Evolutionary conservation across 2,329 filamentous ascomycete species (phyloP).

Genomic region (Colletotrichum sp.): DNA sequence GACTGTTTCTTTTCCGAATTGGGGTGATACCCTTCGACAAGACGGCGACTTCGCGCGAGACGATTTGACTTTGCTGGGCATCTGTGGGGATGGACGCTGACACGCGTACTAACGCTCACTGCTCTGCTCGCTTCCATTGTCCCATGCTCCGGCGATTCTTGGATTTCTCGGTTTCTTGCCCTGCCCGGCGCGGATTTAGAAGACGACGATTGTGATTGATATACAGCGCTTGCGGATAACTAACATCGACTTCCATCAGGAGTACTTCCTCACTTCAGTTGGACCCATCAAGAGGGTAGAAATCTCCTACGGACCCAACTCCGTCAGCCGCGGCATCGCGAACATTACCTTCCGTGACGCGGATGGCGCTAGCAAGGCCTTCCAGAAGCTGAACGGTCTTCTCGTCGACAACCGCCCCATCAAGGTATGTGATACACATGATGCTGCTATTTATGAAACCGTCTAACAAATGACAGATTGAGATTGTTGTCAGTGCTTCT

Average conservation of each 20-base stretch:
- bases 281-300: slow-evolving; percentile 91
- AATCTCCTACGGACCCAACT: slow-evolving; percentile 91
- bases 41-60: slow-evolving; percentile 8
- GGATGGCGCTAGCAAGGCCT: slow-evolving; percentile 84
- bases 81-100: slow-evolving; percentile 1
- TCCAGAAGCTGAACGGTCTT: slow-evolving; percentile 83
- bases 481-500: slow-evolving; percentile 84
- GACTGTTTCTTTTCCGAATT: slow-evolving; percentile 6
- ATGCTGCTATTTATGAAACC: background rate
- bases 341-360: slow-evolving; percentile 85
- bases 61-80: background rate
- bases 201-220: slow-evolving; percentile 28
- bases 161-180: slow-evolving; percentile 22
- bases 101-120: slow-evolving; percentile 33
- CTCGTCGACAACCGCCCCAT: slow-evolving; percentile 90
- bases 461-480: slow-evolving; percentile 65
- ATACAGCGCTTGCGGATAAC: slow-evolving; percentile 56
- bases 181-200: slow-evolving; percentile 24
- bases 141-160: background rate
- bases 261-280: slow-evolving; percentile 90
- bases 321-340: slow-evolving; percentile 89
- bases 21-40: slow-evolving; percentile 19
- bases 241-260: slow-evolving; percentile 78
- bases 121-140: slow-evolving; percentile 36
- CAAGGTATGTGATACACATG: slow-evolving; percentile 66